A percentile compares a stretch with the other conserved stretches of the same genome.
These are phyloP conservation scores for Salix caprea DNA, from an alignment of 345 rosid genomes.

Conservation along the genomic window DNA sequence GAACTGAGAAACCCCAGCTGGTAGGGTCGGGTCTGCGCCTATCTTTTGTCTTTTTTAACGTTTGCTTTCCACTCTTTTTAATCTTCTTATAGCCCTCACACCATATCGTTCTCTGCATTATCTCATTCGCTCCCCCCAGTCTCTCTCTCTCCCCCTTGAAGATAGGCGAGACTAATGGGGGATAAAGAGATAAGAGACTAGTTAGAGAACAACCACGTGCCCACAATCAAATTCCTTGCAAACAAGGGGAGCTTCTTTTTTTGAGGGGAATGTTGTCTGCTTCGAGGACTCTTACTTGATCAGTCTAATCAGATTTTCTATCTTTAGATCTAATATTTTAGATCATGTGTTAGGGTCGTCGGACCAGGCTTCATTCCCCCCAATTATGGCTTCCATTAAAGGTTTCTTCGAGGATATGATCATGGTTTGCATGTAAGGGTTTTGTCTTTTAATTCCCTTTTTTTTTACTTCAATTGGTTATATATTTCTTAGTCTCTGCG, in stretches of 20 bases:
- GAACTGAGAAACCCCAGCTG: slow-evolving; percentile 37
- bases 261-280: slow-evolving; percentile 99
- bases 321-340: slow-evolving; percentile 21
- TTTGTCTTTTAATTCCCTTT: slow-evolving; percentile 15
- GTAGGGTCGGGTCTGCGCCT: slow-evolving; percentile 38
- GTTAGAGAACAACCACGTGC: background rate
- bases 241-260: slow-evolving; percentile 35
- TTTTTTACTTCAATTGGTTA: background rate
- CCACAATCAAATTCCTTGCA: background rate
- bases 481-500: background rate
- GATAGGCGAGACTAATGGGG: slow-evolving; percentile 63
- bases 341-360: slow-evolving; percentile 49
- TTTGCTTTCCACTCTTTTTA: slow-evolving; percentile 31
- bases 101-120: slow-evolving; percentile 39
- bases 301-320: background rate
- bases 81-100: slow-evolving; percentile 32
- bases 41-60: slow-evolving; percentile 48
- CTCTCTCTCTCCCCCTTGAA: slow-evolving; percentile 48
- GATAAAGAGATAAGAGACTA: slow-evolving; percentile 20
- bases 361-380: slow-evolving; percentile 99
- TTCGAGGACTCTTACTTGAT: slow-evolving; percentile 63
- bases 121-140: slow-evolving; percentile 19
- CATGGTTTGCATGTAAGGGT: slow-evolving; percentile 26
- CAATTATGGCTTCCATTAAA: slow-evolving; percentile 52
- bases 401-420: background rate